Percentiles rank a stretch among this genome's conserved stretches.
Evolutionary conservation across 2,329 filamentous ascomycete genomes (phyloP).

Genomic region (Zopfia rhizophila): DNA sequence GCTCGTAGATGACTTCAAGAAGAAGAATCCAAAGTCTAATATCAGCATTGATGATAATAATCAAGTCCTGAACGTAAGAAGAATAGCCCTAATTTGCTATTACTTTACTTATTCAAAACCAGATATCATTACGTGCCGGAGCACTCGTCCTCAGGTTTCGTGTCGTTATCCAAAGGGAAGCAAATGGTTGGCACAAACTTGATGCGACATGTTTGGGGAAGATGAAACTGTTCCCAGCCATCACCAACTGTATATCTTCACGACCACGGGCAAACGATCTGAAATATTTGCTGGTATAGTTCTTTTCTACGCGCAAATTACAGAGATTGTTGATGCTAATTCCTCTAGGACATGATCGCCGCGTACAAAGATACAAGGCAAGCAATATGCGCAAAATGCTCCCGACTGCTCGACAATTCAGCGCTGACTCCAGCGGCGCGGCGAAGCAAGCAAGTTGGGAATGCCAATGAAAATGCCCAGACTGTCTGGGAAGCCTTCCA

Average conservation of each 20-base stretch:
- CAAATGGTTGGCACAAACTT: constrained; percentile 36
- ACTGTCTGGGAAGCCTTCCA: constrained; percentile 50
- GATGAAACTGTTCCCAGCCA: constrained; percentile 35
- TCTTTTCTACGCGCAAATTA: constrained; percentile 1
- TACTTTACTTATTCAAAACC: constrained; percentile 14
- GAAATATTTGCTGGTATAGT: constrained; percentile 43
- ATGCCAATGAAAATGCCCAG: constrained; percentile 27
- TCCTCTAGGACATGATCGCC: constrained; percentile 50
- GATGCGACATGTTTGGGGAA: constrained; percentile 44
- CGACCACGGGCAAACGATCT: constrained; percentile 45
- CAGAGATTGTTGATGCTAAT: constrained; percentile 16
- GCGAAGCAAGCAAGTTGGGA: constrained; percentile 36
- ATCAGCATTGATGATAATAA: constrained; percentile 44
- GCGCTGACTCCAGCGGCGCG: constrained; percentile 42
- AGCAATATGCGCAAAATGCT: constrained; percentile 45
- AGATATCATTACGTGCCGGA: constrained; percentile 41
- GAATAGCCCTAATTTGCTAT: too few relatives aligned
- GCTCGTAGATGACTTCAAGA: constrained; percentile 37
- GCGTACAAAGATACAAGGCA: constrained; percentile 48
- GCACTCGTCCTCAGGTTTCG: constrained; percentile 38
- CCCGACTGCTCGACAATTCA: constrained; percentile 38
- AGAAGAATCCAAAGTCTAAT: constrained; percentile 29
- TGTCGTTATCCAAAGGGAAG: constrained; percentile 38
- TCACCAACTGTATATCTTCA: constrained; percentile 48
- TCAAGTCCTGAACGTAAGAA: constrained; percentile 36